phyloP scores from a whole-genome alignment of 257 asterid species.

The Lantana camara region DNA sequence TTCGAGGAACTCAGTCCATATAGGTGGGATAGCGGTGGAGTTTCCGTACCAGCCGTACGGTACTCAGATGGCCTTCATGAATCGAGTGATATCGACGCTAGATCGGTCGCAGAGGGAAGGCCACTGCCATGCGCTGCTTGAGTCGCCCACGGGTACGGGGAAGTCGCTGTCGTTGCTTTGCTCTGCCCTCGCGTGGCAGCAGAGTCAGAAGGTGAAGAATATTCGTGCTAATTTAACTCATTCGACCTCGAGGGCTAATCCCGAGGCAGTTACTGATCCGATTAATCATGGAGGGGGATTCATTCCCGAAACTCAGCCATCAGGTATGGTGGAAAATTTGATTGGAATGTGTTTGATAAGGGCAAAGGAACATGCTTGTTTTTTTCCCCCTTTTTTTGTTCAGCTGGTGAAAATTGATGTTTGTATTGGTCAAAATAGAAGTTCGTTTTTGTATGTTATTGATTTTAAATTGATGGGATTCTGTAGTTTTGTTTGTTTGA shows the following conservation, averaged over 20 bases:
- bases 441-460: background rate
- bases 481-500: background rate
- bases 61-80: conserved; percentile 89
- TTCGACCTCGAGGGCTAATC: conserved; percentile 60
- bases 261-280: conserved; percentile 74
- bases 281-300: conserved; percentile 88
- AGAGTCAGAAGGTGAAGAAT: conserved; percentile 51
- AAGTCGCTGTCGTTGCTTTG: conserved; percentile 90
- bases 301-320: conserved; percentile 84
- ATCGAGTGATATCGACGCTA: conserved; percentile 79
- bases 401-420: too few species aligned
- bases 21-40: conserved; percentile 89
- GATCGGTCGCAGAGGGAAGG: conserved; percentile 77
- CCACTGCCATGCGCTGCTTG: conserved; percentile 84
- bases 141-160: conserved; percentile 98
- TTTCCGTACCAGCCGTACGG: conserved; percentile 95
- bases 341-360: conserved; percentile 7
- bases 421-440: background rate
- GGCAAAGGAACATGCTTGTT: background rate
- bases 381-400: background rate
- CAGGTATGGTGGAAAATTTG: conserved; percentile 40
- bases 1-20: conserved; percentile 46
- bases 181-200: conserved; percentile 92
- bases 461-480: background rate
- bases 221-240: conserved; percentile 34